A percentile compares a stretch with the other conserved stretches of the same genome.
These are phyloP conservation scores for Naematelia aurantialba DNA, from an alignment of 768 basidiomycete species.

Conservation along the genomic window DNA sequence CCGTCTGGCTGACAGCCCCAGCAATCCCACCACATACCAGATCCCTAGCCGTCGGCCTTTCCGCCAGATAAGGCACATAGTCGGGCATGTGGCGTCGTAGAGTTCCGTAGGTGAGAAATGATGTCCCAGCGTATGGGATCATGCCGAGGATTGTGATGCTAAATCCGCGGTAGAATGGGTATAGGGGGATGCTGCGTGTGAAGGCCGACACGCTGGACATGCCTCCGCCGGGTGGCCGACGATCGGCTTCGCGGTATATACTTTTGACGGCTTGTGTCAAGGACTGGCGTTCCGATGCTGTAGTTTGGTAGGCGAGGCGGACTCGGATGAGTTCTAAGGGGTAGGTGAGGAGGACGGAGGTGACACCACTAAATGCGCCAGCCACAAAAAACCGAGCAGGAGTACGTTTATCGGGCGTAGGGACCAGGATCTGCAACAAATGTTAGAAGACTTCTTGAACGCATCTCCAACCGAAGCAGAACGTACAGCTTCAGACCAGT, in stretches of 20 bases:
- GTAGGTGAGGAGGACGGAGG: slow-evolving; percentile 87
- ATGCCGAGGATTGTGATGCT: slow-evolving; percentile 86
- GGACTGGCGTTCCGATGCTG: slow-evolving; percentile 52
- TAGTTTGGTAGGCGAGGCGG: slow-evolving; percentile 83
- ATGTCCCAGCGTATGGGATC: slow-evolving; percentile 91
- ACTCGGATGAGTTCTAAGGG: slow-evolving; percentile 93
- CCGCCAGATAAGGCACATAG: slow-evolving; percentile 32
- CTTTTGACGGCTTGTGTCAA: slow-evolving; percentile 54
- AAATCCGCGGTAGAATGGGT: slow-evolving; percentile 90
- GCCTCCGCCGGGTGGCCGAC: slow-evolving; percentile 31
- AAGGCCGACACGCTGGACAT: slow-evolving; percentile 28
- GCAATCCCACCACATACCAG: slow-evolving; percentile 79
- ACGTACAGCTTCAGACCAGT: slow-evolving; percentile 71
- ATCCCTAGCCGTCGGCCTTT: slow-evolving; percentile 60
- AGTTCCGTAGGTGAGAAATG: slow-evolving; percentile 85
- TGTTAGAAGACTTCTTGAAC: slow-evolving; percentile 4
- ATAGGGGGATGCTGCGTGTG: slow-evolving; percentile 53
- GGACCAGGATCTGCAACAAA: slow-evolving; percentile 69
- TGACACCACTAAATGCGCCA: slow-evolving; percentile 78
- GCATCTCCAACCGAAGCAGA: slow-evolving; percentile 13
- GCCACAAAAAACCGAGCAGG: slow-evolving; percentile 74
- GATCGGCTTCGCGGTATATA: slow-evolving; percentile 65
- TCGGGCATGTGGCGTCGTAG: slow-evolving; percentile 55
- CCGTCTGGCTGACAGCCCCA: slow-evolving; percentile 79
- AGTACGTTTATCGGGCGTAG: slow-evolving; percentile 71